Percentiles rank a stretch among this genome's conserved stretches.
phyloP scores from a whole-genome alignment of 345 rosid genomes.

The Luvunga scandens region DNA sequence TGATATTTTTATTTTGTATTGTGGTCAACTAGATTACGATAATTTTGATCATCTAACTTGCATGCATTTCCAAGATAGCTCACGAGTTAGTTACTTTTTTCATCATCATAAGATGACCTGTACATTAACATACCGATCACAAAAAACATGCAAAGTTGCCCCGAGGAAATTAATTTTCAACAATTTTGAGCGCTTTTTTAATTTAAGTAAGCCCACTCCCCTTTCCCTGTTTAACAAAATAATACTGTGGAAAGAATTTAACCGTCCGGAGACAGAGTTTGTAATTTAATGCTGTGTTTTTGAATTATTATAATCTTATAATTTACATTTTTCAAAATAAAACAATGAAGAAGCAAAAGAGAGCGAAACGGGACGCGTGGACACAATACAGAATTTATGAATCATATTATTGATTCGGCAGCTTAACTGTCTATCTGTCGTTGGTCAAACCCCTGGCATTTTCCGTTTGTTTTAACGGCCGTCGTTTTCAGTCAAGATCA shows the following conservation, averaged over 20 bases:
- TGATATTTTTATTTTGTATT: too few species aligned
- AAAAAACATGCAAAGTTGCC: neutral
- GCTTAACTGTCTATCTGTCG: slow-evolving; percentile 1
- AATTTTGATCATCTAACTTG: neutral
- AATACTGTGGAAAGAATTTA: too few species aligned
- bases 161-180: neutral
- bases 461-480: slow-evolving; percentile 24
- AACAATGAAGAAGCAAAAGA: neutral
- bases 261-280: neutral
- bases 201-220: too few species aligned
- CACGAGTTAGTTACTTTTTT: neutral
- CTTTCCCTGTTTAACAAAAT: too few species aligned
- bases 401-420: neutral
- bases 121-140: neutral
- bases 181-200: neutral
- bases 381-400: neutral
- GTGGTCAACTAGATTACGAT: neutral
- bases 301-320: neutral
- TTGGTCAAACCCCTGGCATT: neutral
- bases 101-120: neutral
- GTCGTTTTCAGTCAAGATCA: neutral
- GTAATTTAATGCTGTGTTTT: neutral
- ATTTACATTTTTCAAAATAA: neutral
- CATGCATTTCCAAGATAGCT: neutral
- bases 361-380: neutral